Percentiles rank a stretch among this genome's conserved stretches.
These are phyloP conservation scores for Lentinula edodes DNA, from an alignment of 768 basidiomycete species.

Conservation along the genomic window DNA sequence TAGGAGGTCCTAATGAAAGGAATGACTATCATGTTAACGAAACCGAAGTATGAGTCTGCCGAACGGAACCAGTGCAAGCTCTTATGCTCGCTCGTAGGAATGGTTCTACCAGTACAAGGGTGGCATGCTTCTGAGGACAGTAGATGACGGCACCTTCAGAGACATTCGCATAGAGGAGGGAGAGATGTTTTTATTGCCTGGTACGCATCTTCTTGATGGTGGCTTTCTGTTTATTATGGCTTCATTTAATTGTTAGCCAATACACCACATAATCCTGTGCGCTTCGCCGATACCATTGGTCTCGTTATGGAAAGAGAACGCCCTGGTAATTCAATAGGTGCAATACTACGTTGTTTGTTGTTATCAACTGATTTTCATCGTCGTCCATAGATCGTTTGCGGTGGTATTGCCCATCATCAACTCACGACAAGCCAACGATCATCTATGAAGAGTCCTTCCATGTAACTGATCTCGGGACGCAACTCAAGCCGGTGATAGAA, in stretches of 20 bases:
- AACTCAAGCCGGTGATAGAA: conserved; percentile 88
- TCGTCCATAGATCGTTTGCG: conserved; percentile 69
- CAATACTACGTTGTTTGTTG: conserved; percentile 12
- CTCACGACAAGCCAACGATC: conserved; percentile 62
- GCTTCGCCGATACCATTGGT: conserved; percentile 87
- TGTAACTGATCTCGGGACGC: conserved; percentile 85
- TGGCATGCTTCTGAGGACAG: conserved; percentile 82
- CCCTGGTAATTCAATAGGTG: conserved; percentile 71
- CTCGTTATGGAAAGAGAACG: conserved; percentile 86
- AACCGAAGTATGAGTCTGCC: conserved; percentile 59
- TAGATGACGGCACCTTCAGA: conserved; percentile 73
- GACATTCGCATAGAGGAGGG: conserved; percentile 92
- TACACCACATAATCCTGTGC: conserved; percentile 93
- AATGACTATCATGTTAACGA: conserved; percentile 95
- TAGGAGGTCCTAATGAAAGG: conserved; percentile 93
- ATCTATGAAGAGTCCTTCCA: conserved; percentile 85
- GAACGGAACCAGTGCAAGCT: background rate
- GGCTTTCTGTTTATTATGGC: background rate
- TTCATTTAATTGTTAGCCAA: conserved; percentile 50
- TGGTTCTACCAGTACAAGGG: conserved; percentile 99
- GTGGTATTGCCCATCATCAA: conserved; percentile 79
- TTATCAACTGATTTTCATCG: background rate
- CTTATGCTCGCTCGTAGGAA: conserved; percentile 44
- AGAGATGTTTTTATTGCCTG: conserved; percentile 94
- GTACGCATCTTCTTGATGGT: conserved; percentile 32